Base-by-base conservation (phyloP, 73 alveolate genomes). In the Symbiodinium natans region DNA sequence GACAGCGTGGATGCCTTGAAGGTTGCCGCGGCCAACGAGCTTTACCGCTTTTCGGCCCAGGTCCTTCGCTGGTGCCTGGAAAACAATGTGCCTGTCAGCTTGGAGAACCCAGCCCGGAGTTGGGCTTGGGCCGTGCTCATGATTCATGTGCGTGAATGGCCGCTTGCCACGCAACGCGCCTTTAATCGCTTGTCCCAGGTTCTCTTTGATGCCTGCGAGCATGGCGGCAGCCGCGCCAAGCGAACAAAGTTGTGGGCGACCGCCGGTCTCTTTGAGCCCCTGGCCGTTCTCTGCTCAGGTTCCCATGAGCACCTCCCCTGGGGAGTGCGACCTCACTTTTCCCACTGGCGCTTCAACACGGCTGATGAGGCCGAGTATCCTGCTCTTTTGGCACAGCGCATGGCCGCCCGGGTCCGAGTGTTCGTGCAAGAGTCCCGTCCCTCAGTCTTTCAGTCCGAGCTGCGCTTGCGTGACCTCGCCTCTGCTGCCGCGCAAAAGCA, bases 291-390 rank as follows among this genome's bases (percentile, higher is more conserved):
- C 15, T 86, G 94, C 39, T 21, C 27, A 2, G 10, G 10, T 15
- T 21, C 7, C n/a, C 93, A 85, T 27, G 68, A 33, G 43, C 95
- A 87, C 54, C 31, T 2, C 3, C 73, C 95, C 1, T 87, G 80
- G 73, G 85, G 86, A 6, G 95, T 85, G 27, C 40, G 9, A 3
- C 36, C 54, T 43, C 29, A 1, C 27, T 2, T 1, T 2, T 74
- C 77, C 0, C 31, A 5, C 8, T 83, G 92, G 92, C 9, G 2
- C 7, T 83, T 83, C 42, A 48, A 83, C 17, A 83, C 92, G 1
- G 2, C 80, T 2, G 2, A 42, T 0, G 93, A 86, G 29, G 40
- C 63, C 0, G 63, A 38, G 11, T 86, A 86, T 29, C 93, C 82
- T 1, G 1, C 29, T 0, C n/a, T 34, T 1, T 29, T 86, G 40